Conservation (phyloP, 73 alveolate species). For the Tetrahymena borealis region DNA sequence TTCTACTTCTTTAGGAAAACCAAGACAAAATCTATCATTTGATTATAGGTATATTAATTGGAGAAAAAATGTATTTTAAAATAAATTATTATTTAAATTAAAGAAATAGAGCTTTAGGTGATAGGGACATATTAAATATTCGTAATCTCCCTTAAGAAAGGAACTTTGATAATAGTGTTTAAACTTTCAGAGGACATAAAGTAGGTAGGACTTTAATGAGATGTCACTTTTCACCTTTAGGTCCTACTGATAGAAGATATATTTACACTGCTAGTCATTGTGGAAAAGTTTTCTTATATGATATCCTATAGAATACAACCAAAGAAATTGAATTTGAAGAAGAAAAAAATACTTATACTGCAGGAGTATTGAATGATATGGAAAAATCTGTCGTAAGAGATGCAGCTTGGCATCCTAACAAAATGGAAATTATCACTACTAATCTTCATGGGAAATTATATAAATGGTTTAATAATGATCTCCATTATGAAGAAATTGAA, state of each 20-base stretch:
- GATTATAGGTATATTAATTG: neutral
- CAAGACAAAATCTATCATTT: neutral
- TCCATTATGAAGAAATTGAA: neutral
- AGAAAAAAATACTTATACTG: neutral
- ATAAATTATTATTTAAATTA: neutral
- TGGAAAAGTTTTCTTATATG: slow-evolving; percentile 58
- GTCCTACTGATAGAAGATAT: slow-evolving; percentile 64
- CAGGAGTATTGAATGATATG: neutral
- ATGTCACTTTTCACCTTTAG: slow-evolving; percentile 72
- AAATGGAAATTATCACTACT: neutral
- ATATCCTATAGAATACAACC: slow-evolving; percentile 50
- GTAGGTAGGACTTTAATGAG: slow-evolving; percentile 62
- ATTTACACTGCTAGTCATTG: slow-evolving; percentile 59
- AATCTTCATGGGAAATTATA: neutral
- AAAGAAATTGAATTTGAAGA: neutral
- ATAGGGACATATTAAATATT: neutral
- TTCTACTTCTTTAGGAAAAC: neutral
- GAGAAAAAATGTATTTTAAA: too few species aligned
- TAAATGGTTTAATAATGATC: neutral
- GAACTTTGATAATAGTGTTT: neutral
- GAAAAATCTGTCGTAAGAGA: slow-evolving; percentile 49
- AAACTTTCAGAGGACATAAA: slow-evolving; percentile 38
- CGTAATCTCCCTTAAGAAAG: neutral
- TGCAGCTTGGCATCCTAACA: slow-evolving; percentile 70
- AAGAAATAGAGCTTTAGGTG: neutral